A percentile compares a stretch with the other conserved stretches of the same genome.
Evolutionary conservation across 805 yeast genomes (phyloP).

Genomic region (Nakazawaea ishiwadae): DNA sequence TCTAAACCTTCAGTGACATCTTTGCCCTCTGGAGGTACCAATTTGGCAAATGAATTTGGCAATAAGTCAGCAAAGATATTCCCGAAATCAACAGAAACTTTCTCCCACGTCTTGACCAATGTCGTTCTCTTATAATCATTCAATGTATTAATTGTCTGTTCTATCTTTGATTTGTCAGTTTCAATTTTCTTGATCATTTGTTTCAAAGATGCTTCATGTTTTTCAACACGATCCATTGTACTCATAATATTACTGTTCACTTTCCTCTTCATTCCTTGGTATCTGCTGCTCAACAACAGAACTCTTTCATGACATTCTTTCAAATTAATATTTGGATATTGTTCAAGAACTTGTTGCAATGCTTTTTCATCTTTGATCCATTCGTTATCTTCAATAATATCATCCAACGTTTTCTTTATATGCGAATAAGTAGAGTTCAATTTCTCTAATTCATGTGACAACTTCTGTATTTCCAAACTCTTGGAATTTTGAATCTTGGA

Average conservation of each 20-base stretch:
- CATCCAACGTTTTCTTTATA: constrained; percentile 35
- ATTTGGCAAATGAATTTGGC: constrained; percentile 86
- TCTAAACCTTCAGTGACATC: constrained; percentile 89
- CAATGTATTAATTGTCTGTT: constrained; percentile 76
- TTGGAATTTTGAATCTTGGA: constrained; percentile 39
- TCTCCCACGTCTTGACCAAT: constrained; percentile 75
- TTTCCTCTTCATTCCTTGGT: constrained; percentile 68
- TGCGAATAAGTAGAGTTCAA: constrained; percentile 31
- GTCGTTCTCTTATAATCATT: constrained; percentile 85
- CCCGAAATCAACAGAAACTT: constrained; percentile 88
- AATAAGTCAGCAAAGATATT: constrained; percentile 80
- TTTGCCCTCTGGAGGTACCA: constrained; percentile 74
- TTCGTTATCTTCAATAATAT: constrained; percentile 48
- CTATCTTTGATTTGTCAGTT: constrained; percentile 84
- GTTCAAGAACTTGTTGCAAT: constrained; percentile 50
- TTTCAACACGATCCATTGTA: constrained; percentile 88
- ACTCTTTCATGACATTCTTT: constrained; percentile 58
- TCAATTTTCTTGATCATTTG: constrained; percentile 83
- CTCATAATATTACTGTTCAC: constrained; percentile 86
- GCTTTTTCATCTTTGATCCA: constrained; percentile 72
- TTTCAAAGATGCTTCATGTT: constrained; percentile 72
- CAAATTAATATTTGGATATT: constrained; percentile 59
- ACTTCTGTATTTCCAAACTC: constrained; percentile 48
- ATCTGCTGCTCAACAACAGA: constrained; percentile 49
- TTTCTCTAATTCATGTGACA: constrained; percentile 52